Conservation (phyloP, 768 basidiomycete species). For the Tylopilus intermedius region DNA sequence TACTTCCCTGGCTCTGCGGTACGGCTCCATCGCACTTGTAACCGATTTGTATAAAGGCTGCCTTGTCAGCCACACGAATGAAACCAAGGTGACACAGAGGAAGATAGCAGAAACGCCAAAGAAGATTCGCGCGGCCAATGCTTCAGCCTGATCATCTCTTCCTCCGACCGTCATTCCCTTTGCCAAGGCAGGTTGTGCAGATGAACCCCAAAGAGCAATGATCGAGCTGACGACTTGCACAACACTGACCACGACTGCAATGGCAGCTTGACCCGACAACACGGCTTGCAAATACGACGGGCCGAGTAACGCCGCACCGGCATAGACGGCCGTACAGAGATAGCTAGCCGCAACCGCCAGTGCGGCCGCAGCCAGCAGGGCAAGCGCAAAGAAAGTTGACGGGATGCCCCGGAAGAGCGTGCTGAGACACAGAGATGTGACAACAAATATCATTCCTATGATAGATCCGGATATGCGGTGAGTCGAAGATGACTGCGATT, state of each 20-base stretch:
- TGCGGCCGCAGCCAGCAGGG: not conserved
- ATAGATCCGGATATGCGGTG: not conserved
- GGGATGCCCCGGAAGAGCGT: not conserved
- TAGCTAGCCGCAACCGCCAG: not conserved
- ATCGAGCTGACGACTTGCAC: not conserved
- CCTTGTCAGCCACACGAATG: not conserved
- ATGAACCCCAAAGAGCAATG: conserved; percentile 1
- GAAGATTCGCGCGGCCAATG: not conserved
- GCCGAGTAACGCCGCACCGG: not conserved
- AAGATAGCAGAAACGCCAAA: not conserved
- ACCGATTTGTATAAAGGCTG: not conserved
- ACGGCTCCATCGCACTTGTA: not conserved
- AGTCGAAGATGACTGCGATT: not conserved
- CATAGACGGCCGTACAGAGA: not conserved
- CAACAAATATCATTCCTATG: not conserved
- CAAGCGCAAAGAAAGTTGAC: not conserved
- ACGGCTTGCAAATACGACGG: not conserved
- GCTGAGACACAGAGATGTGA: not conserved
- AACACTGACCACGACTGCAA: not conserved
- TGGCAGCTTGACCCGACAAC: not conserved
- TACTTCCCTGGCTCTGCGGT: not conserved
- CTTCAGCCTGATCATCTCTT: not conserved
- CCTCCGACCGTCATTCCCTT: not conserved
- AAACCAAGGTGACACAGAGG: not conserved
- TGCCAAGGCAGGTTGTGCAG: not conserved